Percentiles rank a stretch among this genome's conserved stretches.
Conservation (phyloP, 768 basidiomycete genomes). For the Leccinum olivaceopallidum region DNA sequence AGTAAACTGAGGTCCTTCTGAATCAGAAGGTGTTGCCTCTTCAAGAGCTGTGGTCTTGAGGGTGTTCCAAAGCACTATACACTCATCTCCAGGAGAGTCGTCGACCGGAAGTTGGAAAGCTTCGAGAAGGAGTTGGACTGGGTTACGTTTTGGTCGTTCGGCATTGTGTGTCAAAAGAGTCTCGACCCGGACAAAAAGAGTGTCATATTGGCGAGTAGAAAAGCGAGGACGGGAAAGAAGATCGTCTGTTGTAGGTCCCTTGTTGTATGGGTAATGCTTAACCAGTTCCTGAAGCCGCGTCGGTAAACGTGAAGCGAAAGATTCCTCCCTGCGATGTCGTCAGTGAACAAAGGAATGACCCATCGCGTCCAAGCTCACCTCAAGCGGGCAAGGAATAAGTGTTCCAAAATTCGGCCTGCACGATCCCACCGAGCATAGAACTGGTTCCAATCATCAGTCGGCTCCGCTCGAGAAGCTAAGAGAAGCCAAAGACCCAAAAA, state of each 20-base stretch:
- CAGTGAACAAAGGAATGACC: not conserved
- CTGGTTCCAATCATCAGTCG: constrained; percentile 56
- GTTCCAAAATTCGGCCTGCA: constrained; percentile 71
- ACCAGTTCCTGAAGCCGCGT: constrained; percentile 71
- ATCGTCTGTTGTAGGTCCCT: constrained; percentile 35
- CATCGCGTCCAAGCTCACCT: constrained; percentile 44
- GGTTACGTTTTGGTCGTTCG: constrained; percentile 46
- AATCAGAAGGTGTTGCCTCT: constrained; percentile 17
- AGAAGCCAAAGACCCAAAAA: constrained; percentile 76
- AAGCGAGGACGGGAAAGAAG: constrained; percentile 66
- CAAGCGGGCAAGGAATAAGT: constrained; percentile 71
- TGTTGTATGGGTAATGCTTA: constrained; percentile 62
- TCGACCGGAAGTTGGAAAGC: constrained; percentile 49
- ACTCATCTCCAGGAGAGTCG: constrained; percentile 37
- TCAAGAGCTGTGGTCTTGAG: constrained; percentile 46
- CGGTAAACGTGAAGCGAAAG: constrained; percentile 56
- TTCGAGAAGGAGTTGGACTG: constrained; percentile 60
- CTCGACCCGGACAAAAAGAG: constrained; percentile 67
- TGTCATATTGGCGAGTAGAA: constrained; percentile 62
- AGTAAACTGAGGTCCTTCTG: constrained; percentile 42
- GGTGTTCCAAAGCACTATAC: constrained; percentile 51
- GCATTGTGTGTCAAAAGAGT: constrained; percentile 44
- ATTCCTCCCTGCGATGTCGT: constrained; percentile 52
- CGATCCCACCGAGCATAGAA: constrained; percentile 80
- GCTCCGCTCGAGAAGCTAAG: constrained; percentile 44